These are phyloP conservation scores for Urochloa ruziziensis DNA, from an alignment of 176 grass and related monocot genomes.

Conservation along the genomic window DNA sequence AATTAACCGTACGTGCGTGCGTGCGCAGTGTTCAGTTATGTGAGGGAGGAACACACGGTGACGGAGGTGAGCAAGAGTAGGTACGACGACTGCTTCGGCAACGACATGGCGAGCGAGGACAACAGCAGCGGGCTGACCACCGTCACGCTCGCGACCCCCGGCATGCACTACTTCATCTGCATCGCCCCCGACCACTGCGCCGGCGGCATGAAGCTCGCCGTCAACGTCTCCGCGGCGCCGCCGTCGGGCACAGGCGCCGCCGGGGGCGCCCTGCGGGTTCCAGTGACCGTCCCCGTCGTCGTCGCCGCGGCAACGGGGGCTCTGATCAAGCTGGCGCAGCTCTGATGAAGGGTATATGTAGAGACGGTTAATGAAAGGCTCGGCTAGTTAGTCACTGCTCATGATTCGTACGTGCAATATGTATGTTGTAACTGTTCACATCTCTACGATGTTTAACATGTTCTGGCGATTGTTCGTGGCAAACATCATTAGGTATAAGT, in stretches of 20 bases:
- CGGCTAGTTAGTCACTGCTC: too few species aligned
- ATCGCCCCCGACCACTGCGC: slow-evolving; percentile 49
- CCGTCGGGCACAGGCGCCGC: background rate
- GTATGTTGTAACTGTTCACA: too few species aligned
- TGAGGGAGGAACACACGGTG: slow-evolving; percentile 51
- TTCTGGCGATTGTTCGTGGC: too few species aligned
- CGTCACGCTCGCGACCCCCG: slow-evolving; percentile 34
- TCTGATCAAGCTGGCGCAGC: slow-evolving; percentile 15
- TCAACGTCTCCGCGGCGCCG: slow-evolving; percentile 30
- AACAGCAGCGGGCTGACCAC: slow-evolving; percentile 38
- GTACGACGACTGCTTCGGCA: slow-evolving; percentile 57
- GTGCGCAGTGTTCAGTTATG: slow-evolving; percentile 67
- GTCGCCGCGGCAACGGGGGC: background rate
- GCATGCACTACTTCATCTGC: slow-evolving; percentile 74
- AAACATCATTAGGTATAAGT: too few species aligned
- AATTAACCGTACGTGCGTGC: background rate
- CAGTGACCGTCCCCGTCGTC: background rate
- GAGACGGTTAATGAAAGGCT: too few species aligned
- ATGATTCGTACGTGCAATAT: background rate
- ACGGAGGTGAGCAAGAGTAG: slow-evolving; percentile 49
- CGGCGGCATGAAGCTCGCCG: slow-evolving; percentile 57
- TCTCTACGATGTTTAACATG: too few species aligned
- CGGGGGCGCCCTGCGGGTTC: background rate
- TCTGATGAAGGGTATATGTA: too few species aligned
- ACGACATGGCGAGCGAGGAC: slow-evolving; percentile 40